Evolutionary conservation across 805 yeast genomes (phyloP).

Genomic region (Torulaspora maleeae): DNA sequence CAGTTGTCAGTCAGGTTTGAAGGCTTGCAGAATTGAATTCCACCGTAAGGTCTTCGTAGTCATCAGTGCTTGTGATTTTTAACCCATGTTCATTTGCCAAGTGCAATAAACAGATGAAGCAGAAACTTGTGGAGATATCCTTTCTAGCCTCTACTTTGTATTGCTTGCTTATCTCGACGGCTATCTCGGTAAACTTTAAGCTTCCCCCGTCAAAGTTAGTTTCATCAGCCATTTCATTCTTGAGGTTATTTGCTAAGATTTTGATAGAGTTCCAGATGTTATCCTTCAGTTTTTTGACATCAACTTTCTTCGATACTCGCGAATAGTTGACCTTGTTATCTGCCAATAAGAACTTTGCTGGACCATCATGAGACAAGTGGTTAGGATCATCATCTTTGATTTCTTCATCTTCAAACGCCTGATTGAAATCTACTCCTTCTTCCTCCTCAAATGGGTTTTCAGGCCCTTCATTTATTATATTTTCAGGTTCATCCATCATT

Average conservation of each 20-base stretch:
- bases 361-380: slow-evolving; percentile 35
- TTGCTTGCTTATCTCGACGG: slow-evolving; percentile 44
- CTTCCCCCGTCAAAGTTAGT: slow-evolving; percentile 35
- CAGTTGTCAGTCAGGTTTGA: not conserved
- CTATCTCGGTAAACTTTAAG: slow-evolving; percentile 44
- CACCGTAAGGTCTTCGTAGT: slow-evolving; percentile 29
- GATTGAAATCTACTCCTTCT: slow-evolving; percentile 35
- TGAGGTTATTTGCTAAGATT: slow-evolving; percentile 7
- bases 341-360: slow-evolving; percentile 10
- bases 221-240: slow-evolving; percentile 30
- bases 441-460: slow-evolving; percentile 39
- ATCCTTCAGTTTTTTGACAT: slow-evolving; percentile 65
- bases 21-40: slow-evolving; percentile 6
- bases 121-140: slow-evolving; percentile 79
- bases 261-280: slow-evolving; percentile 64
- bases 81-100: slow-evolving; percentile 83
- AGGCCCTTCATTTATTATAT: slow-evolving; percentile 20
- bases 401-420: slow-evolving; percentile 35
- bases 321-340: slow-evolving; percentile 51
- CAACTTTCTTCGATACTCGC: slow-evolving; percentile 71
- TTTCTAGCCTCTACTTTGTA: slow-evolving; percentile 54
- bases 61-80: slow-evolving; percentile 45
- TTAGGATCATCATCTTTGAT: slow-evolving; percentile 17
- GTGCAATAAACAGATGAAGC: slow-evolving; percentile 78
- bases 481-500: slow-evolving; percentile 29